Evolutionary conservation across 1,284 basidiomycete genomes (phyloP).

Genomic region (Boletus subluridellus): DNA sequence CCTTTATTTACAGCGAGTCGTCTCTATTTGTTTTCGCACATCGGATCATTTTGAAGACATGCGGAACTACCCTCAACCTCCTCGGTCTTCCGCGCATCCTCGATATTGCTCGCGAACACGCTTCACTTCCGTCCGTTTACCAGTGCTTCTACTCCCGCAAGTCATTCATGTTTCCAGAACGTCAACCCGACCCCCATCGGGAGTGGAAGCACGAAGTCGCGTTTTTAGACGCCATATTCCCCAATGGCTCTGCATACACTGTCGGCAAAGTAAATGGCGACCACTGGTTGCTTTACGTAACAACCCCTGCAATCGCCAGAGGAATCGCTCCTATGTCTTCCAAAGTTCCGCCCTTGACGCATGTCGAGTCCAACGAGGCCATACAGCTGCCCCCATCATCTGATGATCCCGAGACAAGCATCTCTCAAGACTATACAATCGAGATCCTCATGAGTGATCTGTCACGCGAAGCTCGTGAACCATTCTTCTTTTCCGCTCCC

Average conservation of each 20-base stretch:
- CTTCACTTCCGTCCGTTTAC: constrained; percentile 72
- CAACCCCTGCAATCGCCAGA: constrained; percentile 49
- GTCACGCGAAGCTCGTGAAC: constrained; percentile 66
- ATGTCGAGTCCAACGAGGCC: constrained; percentile 13
- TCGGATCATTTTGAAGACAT: constrained; percentile 97
- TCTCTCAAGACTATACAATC: constrained; percentile 81
- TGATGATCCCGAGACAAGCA: constrained; percentile 27
- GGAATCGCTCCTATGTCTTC: constrained; percentile 29
- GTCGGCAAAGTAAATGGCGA: constrained; percentile 98
- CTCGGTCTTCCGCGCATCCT: constrained; percentile 91
- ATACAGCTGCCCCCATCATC: constrained; percentile 3
- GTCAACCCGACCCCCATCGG: constrained; percentile 89
- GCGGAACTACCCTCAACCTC: constrained; percentile 97
- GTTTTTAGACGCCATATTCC: constrained; percentile 87
- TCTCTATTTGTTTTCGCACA: constrained; percentile 96
- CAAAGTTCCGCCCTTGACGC: constrained; percentile 7
- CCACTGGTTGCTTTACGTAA: constrained; percentile 97
- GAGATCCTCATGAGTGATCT: constrained; percentile 98
- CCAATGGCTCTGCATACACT: constrained; percentile 88
- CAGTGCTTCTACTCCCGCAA: constrained; percentile 98
- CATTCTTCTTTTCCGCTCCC: constrained; percentile 69
- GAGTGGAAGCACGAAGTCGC: constrained; percentile 94
- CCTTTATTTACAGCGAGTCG: constrained; percentile 72
- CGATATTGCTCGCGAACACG: constrained; percentile 79
- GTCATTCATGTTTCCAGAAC: constrained; percentile 99